Evolutionary conservation across 2,329 filamentous ascomycete species (phyloP), one percentile per base, ranked within the genome.

Genomic region (Paraphoma sp.): DNA sequence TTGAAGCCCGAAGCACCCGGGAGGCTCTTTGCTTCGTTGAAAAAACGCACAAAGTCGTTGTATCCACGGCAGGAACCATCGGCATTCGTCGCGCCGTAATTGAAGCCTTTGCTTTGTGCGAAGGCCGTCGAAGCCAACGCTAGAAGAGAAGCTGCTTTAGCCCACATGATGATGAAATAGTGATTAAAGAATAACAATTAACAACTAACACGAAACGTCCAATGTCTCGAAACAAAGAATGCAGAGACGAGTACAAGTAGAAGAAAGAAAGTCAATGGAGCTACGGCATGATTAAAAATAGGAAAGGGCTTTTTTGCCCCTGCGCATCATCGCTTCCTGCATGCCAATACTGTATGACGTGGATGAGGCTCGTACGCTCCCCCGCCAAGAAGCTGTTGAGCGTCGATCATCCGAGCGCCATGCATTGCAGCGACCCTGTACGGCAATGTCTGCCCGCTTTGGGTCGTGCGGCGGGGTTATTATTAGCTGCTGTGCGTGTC

Each of bases 21-120:
- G 9, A 93, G 85, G 46, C 79, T 79, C 62, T 86, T 82, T 8
- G 89, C 89, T 2, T 83, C 80, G 62, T 82, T 85, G 83, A 91
- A 92, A 77, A 90, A 85, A 65, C 82, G 78, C 78, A 90, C 86
- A 74, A 89, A 93, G 71, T 91, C 87, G 11, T 82, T 66, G 72
- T 90, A 84, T 53, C 70, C 65, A 78, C 90, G 89, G 72, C 81
- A 77, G 28, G 82, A 76, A 57, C 87, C 86, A 63, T 86, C 84
- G 36, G 81, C 83, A 70, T 86, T 86, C 56, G 82, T 83, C 51
- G 83, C 80, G 58, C 87, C 89, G 60, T 90, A 91, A 83, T 91
- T 91, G 85, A 91, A 92, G 64, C 90, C 90, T 33, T 71, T 69
- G 53, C 55, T 53, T 40, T 64, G 66, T 1, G 71, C 71, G 10